phyloP scores from a whole-genome alignment of 75 land plant genomes.

The Picea glauca region DNA sequence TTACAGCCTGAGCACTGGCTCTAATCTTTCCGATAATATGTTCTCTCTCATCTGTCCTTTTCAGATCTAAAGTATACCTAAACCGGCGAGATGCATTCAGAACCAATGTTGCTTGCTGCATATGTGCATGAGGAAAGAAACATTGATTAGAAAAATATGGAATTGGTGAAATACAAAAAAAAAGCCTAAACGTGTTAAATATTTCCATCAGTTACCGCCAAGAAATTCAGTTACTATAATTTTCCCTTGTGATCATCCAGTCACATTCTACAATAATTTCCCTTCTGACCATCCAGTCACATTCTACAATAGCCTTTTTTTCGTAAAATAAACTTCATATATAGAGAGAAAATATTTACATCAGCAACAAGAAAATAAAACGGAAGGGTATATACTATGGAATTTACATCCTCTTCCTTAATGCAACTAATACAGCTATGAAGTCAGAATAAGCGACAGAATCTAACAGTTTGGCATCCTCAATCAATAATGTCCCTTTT shows the following conservation, averaged over 20 bases:
- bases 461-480: no score
- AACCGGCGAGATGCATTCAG: slow-evolving; percentile 92
- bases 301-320: not conserved
- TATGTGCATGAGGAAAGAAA: not conserved
- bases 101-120: slow-evolving; percentile 77
- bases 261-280: not conserved
- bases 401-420: no score
- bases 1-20: slow-evolving; percentile 75
- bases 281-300: not conserved
- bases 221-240: not conserved
- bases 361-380: no score
- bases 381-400: no score
- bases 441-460: no score
- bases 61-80: slow-evolving; percentile 79
- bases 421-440: no score
- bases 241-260: not conserved
- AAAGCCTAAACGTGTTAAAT: not conserved
- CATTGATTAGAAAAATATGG: not conserved
- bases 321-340: no score
- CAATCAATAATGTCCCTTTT: no score
- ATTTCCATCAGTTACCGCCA: no score
- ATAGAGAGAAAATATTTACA: no score
- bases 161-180: not conserved
- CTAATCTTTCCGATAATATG: slow-evolving; percentile 46
- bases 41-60: slow-evolving; percentile 48